Percentiles rank a stretch among this genome's conserved stretches.
phyloP scores from a whole-genome alignment of 371 early-diverging fungal species.

The Zychaea mexicana region DNA sequence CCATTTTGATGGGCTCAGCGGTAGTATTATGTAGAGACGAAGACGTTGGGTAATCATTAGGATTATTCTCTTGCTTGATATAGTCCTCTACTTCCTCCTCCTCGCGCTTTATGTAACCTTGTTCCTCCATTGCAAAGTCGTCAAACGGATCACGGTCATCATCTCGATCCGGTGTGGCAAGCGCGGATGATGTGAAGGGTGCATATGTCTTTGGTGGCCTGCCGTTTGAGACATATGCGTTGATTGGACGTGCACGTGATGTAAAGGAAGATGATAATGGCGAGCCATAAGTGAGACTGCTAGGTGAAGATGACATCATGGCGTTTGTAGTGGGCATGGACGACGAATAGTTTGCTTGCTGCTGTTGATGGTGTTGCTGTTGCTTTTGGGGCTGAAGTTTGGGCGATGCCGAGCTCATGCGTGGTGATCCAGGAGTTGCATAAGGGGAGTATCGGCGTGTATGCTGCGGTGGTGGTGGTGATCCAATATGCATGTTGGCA shows the following conservation, averaged over 20 bases:
- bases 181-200: slow-evolving; percentile 33
- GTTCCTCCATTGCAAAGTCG: not conserved
- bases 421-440: slow-evolving; percentile 28
- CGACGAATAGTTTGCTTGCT: slow-evolving; percentile 16
- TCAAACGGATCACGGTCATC: slow-evolving; percentile 36
- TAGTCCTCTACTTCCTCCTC: not conserved
- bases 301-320: slow-evolving; percentile 17
- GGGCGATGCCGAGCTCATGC: slow-evolving; percentile 26
- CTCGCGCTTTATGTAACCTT: not conserved
- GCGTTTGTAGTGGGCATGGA: slow-evolving; percentile 21
- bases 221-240: slow-evolving; percentile 1
- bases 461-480: slow-evolving; percentile 31
- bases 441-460: slow-evolving; percentile 28
- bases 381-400: slow-evolving; percentile 12
- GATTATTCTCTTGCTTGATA: not conserved
- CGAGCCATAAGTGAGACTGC: slow-evolving; percentile 5
- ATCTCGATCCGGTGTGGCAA: slow-evolving; percentile 39
- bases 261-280: slow-evolving; percentile 16
- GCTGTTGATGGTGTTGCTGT: slow-evolving; percentile 15
- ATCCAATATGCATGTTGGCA: slow-evolving; percentile 35
- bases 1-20: slow-evolving; percentile 12
- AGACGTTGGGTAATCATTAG: slow-evolving; percentile 18
- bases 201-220: slow-evolving; percentile 25
- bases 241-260: slow-evolving; percentile 3
- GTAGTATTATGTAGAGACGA: slow-evolving; percentile 13